phyloP scores from a whole-genome alignment of 495 filamentous ascomycete species.

The Delitschia confertaspora region DNA sequence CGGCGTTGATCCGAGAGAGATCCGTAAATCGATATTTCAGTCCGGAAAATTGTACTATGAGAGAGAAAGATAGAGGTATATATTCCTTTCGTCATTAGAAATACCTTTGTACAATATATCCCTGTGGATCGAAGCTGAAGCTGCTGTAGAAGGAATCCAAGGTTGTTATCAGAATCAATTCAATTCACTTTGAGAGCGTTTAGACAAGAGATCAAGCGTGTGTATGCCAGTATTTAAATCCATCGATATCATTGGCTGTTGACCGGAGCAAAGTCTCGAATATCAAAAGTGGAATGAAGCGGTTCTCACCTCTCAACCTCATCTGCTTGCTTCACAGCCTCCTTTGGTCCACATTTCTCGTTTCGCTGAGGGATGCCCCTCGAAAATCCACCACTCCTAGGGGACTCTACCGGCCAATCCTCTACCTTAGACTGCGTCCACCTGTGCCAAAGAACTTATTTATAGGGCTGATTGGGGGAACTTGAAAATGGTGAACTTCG shows the following conservation, averaged over 20 bases:
- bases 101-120: too few relatives aligned
- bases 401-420: conserved; percentile 16
- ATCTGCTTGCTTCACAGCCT: conserved; percentile 1
- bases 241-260: not conserved
- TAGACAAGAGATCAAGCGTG: too few relatives aligned
- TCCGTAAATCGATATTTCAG: too few relatives aligned
- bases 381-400: conserved; percentile 17
- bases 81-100: too few relatives aligned
- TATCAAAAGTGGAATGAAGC: not conserved
- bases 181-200: too few relatives aligned
- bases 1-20: too few relatives aligned
- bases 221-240: too few relatives aligned
- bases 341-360: not conserved
- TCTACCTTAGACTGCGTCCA: conserved; percentile 18
- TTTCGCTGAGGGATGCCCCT: conserved; percentile 1
- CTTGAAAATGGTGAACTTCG: not conserved
- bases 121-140: too few relatives aligned
- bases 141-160: too few relatives aligned
- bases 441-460: conserved; percentile 13
- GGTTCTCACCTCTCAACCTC: not conserved
- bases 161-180: too few relatives aligned
- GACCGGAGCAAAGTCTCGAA: not conserved
- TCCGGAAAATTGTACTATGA: too few relatives aligned
- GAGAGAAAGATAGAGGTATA: too few relatives aligned
- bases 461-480: conserved; percentile 21